Evolutionary conservation across 768 basidiomycete species (phyloP), one percentile per base, ranked within the genome.

Genomic region (Suillus hirtellus): DNA sequence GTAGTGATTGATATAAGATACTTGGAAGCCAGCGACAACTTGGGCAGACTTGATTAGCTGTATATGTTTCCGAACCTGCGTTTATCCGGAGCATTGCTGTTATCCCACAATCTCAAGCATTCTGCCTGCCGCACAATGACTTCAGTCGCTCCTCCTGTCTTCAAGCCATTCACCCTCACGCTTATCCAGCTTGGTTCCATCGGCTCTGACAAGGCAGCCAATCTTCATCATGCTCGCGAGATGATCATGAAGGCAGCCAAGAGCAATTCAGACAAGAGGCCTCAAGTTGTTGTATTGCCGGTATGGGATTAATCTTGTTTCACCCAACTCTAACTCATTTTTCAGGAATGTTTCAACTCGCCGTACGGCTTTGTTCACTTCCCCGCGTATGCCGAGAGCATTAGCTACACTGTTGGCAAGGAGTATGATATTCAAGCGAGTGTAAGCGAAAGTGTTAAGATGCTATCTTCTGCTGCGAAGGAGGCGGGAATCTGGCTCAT

Each of bases 101-200:
- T 31, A 31, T 31, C 31, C 31, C 31, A 31, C 31, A 31, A 31
- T 31, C 31, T 31, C 31, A 31, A 31, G 31, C 31, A 31, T 31
- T 31, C 31, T 31, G 31, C 31, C 31, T 52, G 47, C 54, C 68
- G 66, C 65, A 47, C 68, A 34, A 76, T 77, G 75, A 68, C 71
- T 60, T 66, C 66, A 40, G 60, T 64, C 3, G 53, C 69, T 63
- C 64, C 75, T 4, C 80, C 81, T 0, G 62, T 76, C 2, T 81
- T 92, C 73, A 88, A 85, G 68, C 82, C 87, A 2, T 98, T 98
- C 77, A 89, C 82, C 21, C 82, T 99, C 60, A 94, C 96, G 0
- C 82, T 98, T 53, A 86, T 98, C 62, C 97, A 99, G 75, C 85
- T 99, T 4, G 93, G 93, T n/a, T 79, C 79, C 60, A 78, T 92